phyloP scores from a whole-genome alignment of 208 protist species.

The Endotrypanum monterogeii region DNA sequence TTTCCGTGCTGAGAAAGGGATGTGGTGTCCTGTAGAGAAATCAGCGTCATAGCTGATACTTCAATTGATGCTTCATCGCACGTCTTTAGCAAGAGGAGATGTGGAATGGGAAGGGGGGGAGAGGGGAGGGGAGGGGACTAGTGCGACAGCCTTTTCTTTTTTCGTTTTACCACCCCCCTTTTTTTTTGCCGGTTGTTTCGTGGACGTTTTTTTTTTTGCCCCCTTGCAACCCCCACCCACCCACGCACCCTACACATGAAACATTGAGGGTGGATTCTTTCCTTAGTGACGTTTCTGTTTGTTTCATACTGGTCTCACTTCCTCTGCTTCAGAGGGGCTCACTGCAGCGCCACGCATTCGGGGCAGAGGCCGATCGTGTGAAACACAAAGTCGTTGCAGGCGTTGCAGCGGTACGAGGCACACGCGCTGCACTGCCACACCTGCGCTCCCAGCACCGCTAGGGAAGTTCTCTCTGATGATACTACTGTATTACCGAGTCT shows the following conservation, averaged over 20 bases:
- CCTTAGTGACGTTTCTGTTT: not conserved
- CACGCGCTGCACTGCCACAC: constrained; percentile 54
- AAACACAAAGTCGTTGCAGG: constrained; percentile 54
- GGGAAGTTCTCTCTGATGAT: not conserved
- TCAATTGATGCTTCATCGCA: too few species aligned
- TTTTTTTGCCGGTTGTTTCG: not conserved
- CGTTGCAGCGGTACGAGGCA: constrained; percentile 45
- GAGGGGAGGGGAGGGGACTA: not conserved
- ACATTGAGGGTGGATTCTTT: not conserved
- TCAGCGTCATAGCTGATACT: too few species aligned
- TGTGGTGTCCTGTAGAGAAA: too few species aligned
- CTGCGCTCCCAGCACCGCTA: not conserved
- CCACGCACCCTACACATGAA: not conserved
- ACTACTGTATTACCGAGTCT: not conserved
- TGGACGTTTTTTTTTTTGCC: not conserved
- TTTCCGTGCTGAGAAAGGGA: too few species aligned
- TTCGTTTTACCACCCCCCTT: not conserved
- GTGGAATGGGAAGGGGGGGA: not conserved
- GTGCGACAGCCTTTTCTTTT: not conserved
- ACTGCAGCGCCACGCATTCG: constrained; percentile 51
- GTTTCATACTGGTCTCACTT: not conserved
- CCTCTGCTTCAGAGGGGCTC: not conserved
- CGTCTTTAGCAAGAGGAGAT: not conserved
- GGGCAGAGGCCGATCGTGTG: constrained; percentile 70
- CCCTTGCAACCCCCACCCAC: not conserved